phyloP scores from a whole-genome alignment of 2,329 filamentous ascomycete genomes.

The Trichoderma sp. region DNA sequence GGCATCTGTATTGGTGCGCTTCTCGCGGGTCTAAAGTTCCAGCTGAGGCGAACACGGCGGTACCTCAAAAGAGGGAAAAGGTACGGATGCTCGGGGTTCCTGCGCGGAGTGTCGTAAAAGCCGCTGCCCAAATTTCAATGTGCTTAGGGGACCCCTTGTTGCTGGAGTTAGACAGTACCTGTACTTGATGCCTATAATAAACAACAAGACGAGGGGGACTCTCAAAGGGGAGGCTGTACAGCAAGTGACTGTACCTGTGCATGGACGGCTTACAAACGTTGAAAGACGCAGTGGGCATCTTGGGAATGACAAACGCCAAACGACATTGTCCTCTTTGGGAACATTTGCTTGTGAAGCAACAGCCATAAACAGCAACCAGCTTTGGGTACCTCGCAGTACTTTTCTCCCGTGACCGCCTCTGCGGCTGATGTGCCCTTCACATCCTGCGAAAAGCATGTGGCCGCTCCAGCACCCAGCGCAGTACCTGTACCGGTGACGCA shows the following conservation, averaged over 20 bases:
- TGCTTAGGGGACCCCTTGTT: background rate
- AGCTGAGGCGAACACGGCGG: background rate
- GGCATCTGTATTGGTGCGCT: background rate
- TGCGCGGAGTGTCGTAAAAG: background rate
- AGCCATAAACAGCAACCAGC: background rate
- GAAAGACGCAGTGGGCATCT: background rate
- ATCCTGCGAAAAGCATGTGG: background rate
- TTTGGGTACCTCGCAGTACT: background rate
- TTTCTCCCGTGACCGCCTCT: background rate
- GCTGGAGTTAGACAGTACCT: background rate
- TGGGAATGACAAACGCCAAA: background rate
- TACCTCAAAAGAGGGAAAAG: slow-evolving; percentile 6
- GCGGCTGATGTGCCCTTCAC: background rate
- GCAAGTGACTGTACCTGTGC: background rate
- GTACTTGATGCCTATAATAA: background rate
- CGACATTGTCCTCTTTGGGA: background rate
- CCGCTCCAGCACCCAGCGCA: background rate
- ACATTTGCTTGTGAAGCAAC: background rate
- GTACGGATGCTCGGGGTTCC: background rate
- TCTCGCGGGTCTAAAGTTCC: background rate
- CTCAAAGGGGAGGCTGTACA: background rate
- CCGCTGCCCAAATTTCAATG: background rate
- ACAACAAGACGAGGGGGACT: background rate
- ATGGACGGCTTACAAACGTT: background rate
- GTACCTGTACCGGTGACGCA: background rate